These are phyloP conservation scores for Colletotrichum liriopes DNA, from an alignment of 2,329 filamentous ascomycete species.

Conservation along the genomic window DNA sequence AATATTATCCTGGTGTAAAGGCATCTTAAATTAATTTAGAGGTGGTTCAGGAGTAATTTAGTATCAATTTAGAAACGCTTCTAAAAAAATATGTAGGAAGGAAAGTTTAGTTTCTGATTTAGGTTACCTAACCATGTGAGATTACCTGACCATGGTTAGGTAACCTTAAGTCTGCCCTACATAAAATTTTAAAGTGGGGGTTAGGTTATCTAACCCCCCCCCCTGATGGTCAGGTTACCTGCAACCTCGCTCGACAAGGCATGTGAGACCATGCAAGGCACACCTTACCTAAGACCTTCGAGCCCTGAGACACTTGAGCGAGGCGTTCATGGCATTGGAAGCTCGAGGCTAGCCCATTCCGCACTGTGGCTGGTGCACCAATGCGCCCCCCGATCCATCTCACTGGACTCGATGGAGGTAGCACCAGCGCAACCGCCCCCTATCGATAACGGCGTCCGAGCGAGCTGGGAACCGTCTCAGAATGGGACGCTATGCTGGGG, in stretches of 20 bases:
- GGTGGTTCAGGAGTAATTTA: no score
- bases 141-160: no score
- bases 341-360: constrained; percentile 14
- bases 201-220: no score
- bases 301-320: constrained; percentile 12
- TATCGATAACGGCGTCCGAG: constrained; percentile 38
- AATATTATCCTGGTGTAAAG: no score
- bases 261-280: constrained; percentile 28
- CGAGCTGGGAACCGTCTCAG: constrained; percentile 33
- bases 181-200: no score
- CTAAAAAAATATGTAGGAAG: no score
- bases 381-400: constrained; percentile 32
- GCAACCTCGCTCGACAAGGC: constrained; percentile 13
- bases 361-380: constrained; percentile 37
- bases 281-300: constrained; percentile 22
- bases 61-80: no score
- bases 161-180: no score
- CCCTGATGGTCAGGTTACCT: no score
- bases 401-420: constrained; percentile 28
- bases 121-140: no score
- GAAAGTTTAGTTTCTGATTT: no score
- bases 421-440: constrained; percentile 1
- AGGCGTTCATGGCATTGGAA: constrained; percentile 41
- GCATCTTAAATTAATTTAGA: no score
- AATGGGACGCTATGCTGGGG: constrained; percentile 26